Evolutionary conservation across 768 basidiomycete species (phyloP), one percentile per base, ranked within the genome.

Genomic region (Trametes cinnabarina): DNA sequence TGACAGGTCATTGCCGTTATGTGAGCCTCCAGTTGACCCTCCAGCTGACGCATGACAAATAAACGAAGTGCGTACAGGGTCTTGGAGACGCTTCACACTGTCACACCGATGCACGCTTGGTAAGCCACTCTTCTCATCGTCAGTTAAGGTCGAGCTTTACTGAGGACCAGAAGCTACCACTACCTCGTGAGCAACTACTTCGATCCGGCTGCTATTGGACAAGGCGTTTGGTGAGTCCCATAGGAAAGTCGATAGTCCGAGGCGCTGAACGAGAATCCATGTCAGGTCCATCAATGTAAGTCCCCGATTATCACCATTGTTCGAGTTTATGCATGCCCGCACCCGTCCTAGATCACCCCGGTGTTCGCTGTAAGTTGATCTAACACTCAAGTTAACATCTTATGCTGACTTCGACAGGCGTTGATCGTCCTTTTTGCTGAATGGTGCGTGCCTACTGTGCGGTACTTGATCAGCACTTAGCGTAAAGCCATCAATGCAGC

Each of bases 51-150:
- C 2, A 10, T 20, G 7, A 3, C 0, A 17, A 22, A 3, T 22
- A 26, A 32, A 3, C 28, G 2, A 2, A 12, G 17, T 5, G 8
- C 0, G 1, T 6, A 3, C 26, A 52, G 51, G 41, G 12, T 43
- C 5, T 17, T 52, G n/a, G 19, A 52, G 28, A 52, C 51, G 3
- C 2, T 52, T 7, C 51, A 52, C 17, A 32, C 41, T 5, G 15
- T 44, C 4, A 11, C 41, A 8, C 28, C 51, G n/a, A 52, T 52
- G 41, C 51, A 52, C 19, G 28, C 51, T 25, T 52, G 51, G 51
- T 51, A 10, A 40, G 49, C 17, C 4, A 10, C 37, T 39, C 37
- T 15, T 15, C 1, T 2, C 37, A 32, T 32, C 10, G 3, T 14
- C n/a, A 39, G n/a, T 5, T 2, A 4, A 15, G 5, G 1, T 39